Evolutionary conservation across 306 rosid species (phyloP).

Genomic region (Sechiopsis laciniata): DNA sequence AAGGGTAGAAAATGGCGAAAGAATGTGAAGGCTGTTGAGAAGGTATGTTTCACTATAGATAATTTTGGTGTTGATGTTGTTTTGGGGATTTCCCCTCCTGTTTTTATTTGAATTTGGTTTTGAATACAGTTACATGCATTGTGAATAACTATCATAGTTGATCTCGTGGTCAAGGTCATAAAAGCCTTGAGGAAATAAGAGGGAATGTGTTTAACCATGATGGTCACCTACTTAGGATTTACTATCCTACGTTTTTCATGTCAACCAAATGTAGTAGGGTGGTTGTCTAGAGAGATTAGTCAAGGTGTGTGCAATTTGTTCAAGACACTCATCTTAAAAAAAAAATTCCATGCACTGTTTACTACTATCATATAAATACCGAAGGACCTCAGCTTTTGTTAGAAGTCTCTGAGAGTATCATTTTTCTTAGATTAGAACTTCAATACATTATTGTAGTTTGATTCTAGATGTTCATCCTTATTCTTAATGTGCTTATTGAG

Average conservation of each 20-base stretch:
- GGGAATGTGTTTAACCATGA: too few relatives aligned
- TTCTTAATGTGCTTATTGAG: conserved; percentile 1
- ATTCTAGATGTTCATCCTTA: conserved; percentile 1
- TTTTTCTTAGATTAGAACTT: conserved; percentile 1
- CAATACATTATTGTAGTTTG: background rate
- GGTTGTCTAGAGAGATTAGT: too few relatives aligned
- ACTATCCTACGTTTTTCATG: too few relatives aligned
- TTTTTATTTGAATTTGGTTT: background rate
- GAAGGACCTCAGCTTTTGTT: background rate
- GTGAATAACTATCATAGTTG: too few relatives aligned
- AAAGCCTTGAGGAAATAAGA: too few relatives aligned
- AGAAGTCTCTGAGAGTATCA: background rate
- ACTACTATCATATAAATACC: background rate
- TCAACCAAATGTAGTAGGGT: too few relatives aligned
- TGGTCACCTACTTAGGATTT: too few relatives aligned
- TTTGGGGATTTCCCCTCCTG: background rate
- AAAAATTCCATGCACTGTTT: background rate
- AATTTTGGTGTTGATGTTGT: background rate
- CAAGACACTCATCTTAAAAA: too few relatives aligned
- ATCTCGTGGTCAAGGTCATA: too few relatives aligned
- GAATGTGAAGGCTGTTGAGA: conserved; percentile 80
- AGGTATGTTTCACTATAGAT: conserved; percentile 38
- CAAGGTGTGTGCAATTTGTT: too few relatives aligned
- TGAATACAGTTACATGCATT: background rate
- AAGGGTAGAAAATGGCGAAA: conserved; percentile 94